These are phyloP conservation scores for Dendrobium chrysotoxum DNA, from an alignment of 106 monocot genomes.

Conservation along the genomic window DNA sequence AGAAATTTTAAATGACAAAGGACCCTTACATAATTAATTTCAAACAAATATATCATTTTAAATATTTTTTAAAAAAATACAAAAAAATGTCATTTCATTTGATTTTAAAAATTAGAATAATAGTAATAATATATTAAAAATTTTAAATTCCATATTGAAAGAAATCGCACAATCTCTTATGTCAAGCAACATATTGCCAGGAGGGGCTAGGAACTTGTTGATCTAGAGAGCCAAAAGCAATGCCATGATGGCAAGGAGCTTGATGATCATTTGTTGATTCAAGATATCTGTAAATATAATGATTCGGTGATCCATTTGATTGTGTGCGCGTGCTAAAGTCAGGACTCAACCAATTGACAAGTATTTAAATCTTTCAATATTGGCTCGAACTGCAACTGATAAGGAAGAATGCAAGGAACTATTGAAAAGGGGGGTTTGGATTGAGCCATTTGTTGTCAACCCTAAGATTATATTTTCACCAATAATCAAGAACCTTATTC, in stretches of 20 bases:
- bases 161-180: conserved; percentile 30
- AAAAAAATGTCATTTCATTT: no score
- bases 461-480: conserved; percentile 30
- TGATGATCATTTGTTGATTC: conserved; percentile 35
- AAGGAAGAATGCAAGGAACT: conserved; percentile 1
- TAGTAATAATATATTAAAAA: conserved; percentile 11
- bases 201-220: conserved; percentile 20
- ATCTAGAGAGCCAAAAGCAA: conserved; percentile 28
- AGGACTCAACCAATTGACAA: conserved; percentile 23
- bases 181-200: conserved; percentile 43
- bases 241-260: conserved; percentile 52
- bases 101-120: no score
- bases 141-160: conserved; percentile 37
- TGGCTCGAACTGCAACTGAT: conserved; percentile 9
- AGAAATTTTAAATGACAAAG: no score
- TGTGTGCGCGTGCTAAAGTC: conserved; percentile 35
- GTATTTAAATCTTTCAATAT: conserved; percentile 33
- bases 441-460: conserved; percentile 49
- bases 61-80: no score
- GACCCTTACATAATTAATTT: no score
- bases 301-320: conserved; percentile 51
- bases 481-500: conserved; percentile 27
- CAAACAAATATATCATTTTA: no score
- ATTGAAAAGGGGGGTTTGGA: conserved; percentile 10
- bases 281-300: conserved; percentile 29